phyloP scores from a whole-genome alignment of 306 rosid genomes.

The Delonix regia region DNA sequence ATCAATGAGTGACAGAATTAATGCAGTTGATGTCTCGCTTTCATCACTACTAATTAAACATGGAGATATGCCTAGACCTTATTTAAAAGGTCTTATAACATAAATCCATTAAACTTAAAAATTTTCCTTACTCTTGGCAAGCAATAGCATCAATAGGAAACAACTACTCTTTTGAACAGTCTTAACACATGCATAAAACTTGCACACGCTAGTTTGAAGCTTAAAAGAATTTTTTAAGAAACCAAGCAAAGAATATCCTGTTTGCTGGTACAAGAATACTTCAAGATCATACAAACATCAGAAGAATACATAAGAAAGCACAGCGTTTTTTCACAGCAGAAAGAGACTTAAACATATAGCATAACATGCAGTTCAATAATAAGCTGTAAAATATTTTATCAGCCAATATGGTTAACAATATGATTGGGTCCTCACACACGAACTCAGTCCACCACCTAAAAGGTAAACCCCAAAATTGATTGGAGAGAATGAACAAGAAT shows the following conservation, averaged over 20 bases:
- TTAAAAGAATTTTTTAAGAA: neutral
- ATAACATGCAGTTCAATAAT: slow-evolving; percentile 6
- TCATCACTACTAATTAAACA: neutral
- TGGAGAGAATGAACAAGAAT: neutral
- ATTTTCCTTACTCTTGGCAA: neutral
- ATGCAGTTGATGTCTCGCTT: slow-evolving; percentile 24
- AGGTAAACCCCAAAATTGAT: slow-evolving; percentile 15
- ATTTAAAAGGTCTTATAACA: slow-evolving; percentile 1
- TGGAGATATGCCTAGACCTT: neutral
- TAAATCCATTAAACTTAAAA: neutral
- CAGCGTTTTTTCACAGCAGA: slow-evolving; percentile 27
- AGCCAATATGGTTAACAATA: neutral
- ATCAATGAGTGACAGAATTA: neutral
- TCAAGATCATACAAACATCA: neutral
- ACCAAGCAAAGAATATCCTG: slow-evolving; percentile 1
- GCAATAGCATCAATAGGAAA: slow-evolving; percentile 2
- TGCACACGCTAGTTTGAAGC: neutral
- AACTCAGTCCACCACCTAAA: slow-evolving; percentile 7
- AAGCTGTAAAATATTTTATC: neutral
- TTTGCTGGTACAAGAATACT: neutral
- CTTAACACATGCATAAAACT: neutral
- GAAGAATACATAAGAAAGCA: slow-evolving; percentile 14
- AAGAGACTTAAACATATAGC: neutral
- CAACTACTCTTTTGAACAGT: slow-evolving; percentile 3
- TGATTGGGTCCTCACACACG: slow-evolving; percentile 22